Evolutionary conservation across 2,329 filamentous ascomycete species (phyloP), one percentile per base, ranked within the genome.

Genomic region (Pseudodiploospora longispora): DNA sequence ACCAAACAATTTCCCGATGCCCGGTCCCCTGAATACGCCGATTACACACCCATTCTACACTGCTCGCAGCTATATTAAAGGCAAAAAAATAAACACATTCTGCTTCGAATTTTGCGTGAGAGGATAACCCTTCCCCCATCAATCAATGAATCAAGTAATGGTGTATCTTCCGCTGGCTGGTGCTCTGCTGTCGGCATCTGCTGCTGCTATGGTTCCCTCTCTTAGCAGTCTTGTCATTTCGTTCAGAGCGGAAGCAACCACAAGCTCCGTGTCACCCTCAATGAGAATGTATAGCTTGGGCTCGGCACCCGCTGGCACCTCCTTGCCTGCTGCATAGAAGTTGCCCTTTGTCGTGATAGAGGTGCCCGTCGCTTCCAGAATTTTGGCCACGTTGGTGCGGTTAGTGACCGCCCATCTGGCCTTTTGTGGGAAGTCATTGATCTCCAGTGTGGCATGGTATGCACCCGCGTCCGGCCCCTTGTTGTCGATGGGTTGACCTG

Each of bases 341-440:
- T 77, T 93, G 53, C 93, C 93, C 71, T 98, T 98, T 37, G 89
- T 96, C 0, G 93, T 98, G 62, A 98, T 98, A 6, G 88, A 95
- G 2, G 90, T 95, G 35, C 89, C 91, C 0, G 91, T 96, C 7
- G 87, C 80, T 59, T 98, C 93, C 52, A 98, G 76, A 55, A 98
- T 96, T 74, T 97, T 98, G 55, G 91, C 90, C 46, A 98, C 93
- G 59, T 98, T 98, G 32, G 93, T 97, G 52, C 93, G 82, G 64
- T 98, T 98, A 34, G 93, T 98, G 68, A 98, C 93, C 8, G 89
- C 91, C 93, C 93, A 98, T 55, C 93, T 81, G 51, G 93, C 93
- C 73, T 96, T 97, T 64, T 98, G 93, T 31, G 93, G 93, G 66
- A 97, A 97, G 67, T 98, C 93, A 66, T 98, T 98, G 78, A 98